Percentiles rank a stretch among this genome's conserved stretches.
These are phyloP conservation scores for Myriosclerotinia scirpicola DNA, from an alignment of 2,329 filamentous ascomycete species.

Conservation along the genomic window DNA sequence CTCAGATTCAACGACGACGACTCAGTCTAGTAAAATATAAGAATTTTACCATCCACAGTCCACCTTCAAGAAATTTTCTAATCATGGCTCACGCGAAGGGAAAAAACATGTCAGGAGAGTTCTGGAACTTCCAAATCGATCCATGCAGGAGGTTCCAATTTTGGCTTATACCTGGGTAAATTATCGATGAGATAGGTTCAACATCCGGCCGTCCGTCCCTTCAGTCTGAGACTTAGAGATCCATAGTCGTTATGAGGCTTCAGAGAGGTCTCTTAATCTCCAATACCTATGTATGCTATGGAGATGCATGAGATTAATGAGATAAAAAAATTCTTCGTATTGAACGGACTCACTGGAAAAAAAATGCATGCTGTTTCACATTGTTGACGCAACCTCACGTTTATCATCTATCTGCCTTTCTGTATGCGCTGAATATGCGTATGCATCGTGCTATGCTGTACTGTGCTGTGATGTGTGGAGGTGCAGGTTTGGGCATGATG, in stretches of 20 bases:
- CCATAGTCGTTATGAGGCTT: slow-evolving; percentile 19
- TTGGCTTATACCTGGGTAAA: slow-evolving; percentile 28
- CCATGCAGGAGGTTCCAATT: slow-evolving; percentile 41
- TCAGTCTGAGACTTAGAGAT: slow-evolving; percentile 15
- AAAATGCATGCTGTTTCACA: slow-evolving; percentile 21
- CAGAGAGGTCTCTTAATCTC: slow-evolving; percentile 18
- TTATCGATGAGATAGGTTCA: slow-evolving; percentile 31
- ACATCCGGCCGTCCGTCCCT: slow-evolving; percentile 29
- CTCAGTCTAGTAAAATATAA: slow-evolving; percentile 29
- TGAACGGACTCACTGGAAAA: slow-evolving; percentile 4
- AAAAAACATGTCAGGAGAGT: slow-evolving; percentile 28
- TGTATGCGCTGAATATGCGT: slow-evolving; percentile 25
- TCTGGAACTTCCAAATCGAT: slow-evolving; percentile 30
- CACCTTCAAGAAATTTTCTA: slow-evolving; percentile 3
- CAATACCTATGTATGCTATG: slow-evolving; percentile 15
- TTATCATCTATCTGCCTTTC: slow-evolving; percentile 17
- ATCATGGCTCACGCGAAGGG: slow-evolving; percentile 28
- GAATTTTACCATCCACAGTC: slow-evolving; percentile 16
- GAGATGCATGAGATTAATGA: slow-evolving; percentile 2
- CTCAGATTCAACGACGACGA: slow-evolving; percentile 28
- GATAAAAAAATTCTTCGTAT: slow-evolving; percentile 9
- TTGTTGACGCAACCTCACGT: slow-evolving; percentile 13
- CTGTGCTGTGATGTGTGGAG: slow-evolving; percentile 16
- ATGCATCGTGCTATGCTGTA: slow-evolving; percentile 20
- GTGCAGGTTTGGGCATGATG: slow-evolving; percentile 21